A percentile compares a stretch with the other conserved stretches of the same genome.
Conservation (phyloP, 2,329 filamentous ascomycete species). For the Raffaelea arxii region DNA sequence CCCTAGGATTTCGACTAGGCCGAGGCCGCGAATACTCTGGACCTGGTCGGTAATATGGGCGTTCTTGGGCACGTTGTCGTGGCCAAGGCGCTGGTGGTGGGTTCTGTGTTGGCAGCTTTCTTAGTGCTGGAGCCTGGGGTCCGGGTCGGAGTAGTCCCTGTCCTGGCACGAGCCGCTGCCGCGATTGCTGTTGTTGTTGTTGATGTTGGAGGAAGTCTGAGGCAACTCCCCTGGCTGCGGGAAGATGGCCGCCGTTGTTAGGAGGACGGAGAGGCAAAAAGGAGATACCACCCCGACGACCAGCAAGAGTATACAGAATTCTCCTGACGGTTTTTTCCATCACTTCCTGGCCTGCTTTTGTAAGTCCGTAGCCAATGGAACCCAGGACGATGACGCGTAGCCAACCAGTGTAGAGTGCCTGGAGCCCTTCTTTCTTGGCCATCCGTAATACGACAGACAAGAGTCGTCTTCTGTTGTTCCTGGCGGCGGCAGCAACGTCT, state of each 20-base stretch:
- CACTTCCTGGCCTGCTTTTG: conserved; percentile 1
- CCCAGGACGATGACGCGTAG: background rate
- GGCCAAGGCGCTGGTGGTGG: background rate
- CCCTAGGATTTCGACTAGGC: background rate
- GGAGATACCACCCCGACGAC: background rate
- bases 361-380: background rate
- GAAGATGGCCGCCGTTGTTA: background rate
- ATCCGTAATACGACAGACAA: background rate
- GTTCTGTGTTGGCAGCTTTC: too few relatives aligned
- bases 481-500: background rate
- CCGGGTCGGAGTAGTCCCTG: background rate
- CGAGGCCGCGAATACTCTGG: too few relatives aligned
- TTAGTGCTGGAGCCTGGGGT: background rate
- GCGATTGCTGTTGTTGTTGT: background rate
- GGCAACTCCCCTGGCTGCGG: background rate
- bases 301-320: background rate
- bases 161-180: background rate
- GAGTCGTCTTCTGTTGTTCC: background rate
- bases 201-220: background rate
- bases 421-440: background rate
- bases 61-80: background rate
- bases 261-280: background rate
- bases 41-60: background rate
- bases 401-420: background rate
- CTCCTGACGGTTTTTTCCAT: background rate